phyloP scores from a whole-genome alignment of 2,329 filamentous ascomycete genomes.

The Alternaria novae-zelandiae region DNA sequence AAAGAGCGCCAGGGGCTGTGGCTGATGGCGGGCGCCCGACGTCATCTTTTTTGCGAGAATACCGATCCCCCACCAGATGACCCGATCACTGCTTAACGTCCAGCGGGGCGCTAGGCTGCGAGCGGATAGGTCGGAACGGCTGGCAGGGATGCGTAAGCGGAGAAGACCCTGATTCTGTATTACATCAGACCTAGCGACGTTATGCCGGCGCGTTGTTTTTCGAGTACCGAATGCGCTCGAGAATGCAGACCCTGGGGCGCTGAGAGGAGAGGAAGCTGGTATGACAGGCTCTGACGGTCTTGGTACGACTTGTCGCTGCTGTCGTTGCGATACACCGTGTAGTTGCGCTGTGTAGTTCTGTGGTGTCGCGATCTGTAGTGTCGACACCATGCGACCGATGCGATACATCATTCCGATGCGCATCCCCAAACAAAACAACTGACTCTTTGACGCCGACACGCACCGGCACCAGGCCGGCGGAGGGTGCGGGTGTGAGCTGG shows the following conservation, averaged over 20 bases:
- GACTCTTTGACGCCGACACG: constrained; percentile 1
- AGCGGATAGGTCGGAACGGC: not conserved
- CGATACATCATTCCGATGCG: not conserved
- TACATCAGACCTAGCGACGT: constrained; percentile 29
- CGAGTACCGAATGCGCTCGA: constrained; percentile 18
- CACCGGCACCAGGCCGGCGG: not conserved
- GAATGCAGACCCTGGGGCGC: not conserved
- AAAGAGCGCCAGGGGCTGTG: constrained; percentile 21
- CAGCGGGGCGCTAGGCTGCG: constrained; percentile 1
- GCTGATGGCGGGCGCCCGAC: constrained; percentile 20
- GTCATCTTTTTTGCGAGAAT: constrained; percentile 7
- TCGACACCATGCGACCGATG: not conserved
- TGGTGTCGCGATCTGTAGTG: not conserved
- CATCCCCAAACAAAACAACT: constrained; percentile 1
- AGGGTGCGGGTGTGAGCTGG: constrained; percentile 15
- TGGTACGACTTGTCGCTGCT: not conserved
- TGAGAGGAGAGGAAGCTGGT: not conserved
- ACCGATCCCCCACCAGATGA: constrained; percentile 21
- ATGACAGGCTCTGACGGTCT: not conserved
- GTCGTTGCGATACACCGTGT: not conserved
- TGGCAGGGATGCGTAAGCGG: constrained; percentile 10
- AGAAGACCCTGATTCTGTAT: constrained; percentile 32
- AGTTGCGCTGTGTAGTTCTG: not conserved
- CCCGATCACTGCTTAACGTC: constrained; percentile 21
- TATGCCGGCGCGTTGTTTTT: constrained; percentile 15